These are phyloP conservation scores for Gossypium stocksii DNA, from an alignment of 345 rosid species.

Conservation along the genomic window DNA sequence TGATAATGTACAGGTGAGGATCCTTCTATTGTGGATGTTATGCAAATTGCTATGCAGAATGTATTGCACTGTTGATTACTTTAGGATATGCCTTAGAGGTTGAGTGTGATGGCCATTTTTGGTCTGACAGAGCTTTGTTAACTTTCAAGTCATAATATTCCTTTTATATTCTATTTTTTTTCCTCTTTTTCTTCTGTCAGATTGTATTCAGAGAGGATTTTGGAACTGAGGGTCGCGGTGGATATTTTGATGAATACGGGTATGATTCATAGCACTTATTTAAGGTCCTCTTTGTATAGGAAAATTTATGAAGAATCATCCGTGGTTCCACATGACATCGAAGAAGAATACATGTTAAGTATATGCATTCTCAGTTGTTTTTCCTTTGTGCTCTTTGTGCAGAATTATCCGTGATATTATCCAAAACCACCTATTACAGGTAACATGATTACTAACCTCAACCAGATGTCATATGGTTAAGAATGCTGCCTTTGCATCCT, in stretches of 20 bases:
- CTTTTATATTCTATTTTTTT: not conserved
- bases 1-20: conserved; percentile 85
- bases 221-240: conserved; percentile 99
- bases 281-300: not conserved
- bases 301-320: conserved; percentile 7
- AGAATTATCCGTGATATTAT: conserved; percentile 97
- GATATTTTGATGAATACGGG: conserved; percentile 99
- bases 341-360: conserved; percentile 2
- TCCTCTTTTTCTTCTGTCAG: conserved; percentile 34
- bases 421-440: conserved; percentile 96
- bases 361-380: conserved; percentile 18
- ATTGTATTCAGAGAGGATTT: conserved; percentile 98
- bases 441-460: conserved; percentile 24
- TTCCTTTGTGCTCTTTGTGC: conserved; percentile 26
- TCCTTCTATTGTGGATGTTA: not conserved
- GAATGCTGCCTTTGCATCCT: not conserved
- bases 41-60: not conserved
- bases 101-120: not conserved
- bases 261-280: conserved; percentile 29
- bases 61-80: not conserved
- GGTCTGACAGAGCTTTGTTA: not conserved
- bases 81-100: conserved; percentile 1
- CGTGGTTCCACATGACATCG: not conserved
- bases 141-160: not conserved
- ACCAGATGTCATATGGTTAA: not conserved